These are phyloP conservation scores for Ganoderma lucidum DNA, from an alignment of 1,284 basidiomycete genomes.

Conservation along the genomic window DNA sequence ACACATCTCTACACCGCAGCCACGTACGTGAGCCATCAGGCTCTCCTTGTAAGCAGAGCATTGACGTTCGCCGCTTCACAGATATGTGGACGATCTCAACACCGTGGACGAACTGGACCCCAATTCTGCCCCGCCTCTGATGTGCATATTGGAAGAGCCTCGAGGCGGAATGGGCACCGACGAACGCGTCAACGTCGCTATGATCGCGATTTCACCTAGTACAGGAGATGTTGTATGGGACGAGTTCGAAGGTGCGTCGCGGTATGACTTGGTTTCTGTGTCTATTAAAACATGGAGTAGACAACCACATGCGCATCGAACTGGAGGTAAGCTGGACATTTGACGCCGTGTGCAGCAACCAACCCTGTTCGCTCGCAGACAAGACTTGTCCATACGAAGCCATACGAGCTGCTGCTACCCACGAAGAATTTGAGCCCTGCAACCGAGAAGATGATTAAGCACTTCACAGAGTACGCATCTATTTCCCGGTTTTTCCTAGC, in stretches of 20 bases:
- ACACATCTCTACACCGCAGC: conserved; percentile 88
- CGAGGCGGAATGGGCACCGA: conserved; percentile 59
- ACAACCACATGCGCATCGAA: conserved; percentile 86
- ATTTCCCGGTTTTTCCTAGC: background rate
- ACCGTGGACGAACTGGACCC: conserved; percentile 72
- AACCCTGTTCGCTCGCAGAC: conserved; percentile 57
- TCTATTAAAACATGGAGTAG: conserved; percentile 45
- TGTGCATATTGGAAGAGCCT: conserved; percentile 76
- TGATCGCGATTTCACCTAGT: conserved; percentile 85
- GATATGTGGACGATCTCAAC: conserved; percentile 78
- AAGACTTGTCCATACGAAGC: conserved; percentile 83
- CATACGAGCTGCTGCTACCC: conserved; percentile 84
- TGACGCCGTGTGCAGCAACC: background rate
- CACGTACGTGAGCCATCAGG: conserved; percentile 64
- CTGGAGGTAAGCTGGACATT: conserved; percentile 66
- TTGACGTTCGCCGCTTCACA: conserved; percentile 40
- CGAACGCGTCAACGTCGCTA: conserved; percentile 70
- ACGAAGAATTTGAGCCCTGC: conserved; percentile 68
- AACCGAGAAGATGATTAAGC: conserved; percentile 80
- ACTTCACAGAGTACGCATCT: conserved; percentile 64
- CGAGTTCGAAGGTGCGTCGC: conserved; percentile 75
- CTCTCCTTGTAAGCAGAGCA: too few species aligned
- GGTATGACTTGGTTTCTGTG: background rate
- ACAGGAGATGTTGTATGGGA: conserved; percentile 96
- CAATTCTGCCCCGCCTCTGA: conserved; percentile 64